Percentiles rank a stretch among this genome's conserved stretches.
phyloP scores from a whole-genome alignment of 1,139 yeast species.

The Suhomyces kunorum region DNA sequence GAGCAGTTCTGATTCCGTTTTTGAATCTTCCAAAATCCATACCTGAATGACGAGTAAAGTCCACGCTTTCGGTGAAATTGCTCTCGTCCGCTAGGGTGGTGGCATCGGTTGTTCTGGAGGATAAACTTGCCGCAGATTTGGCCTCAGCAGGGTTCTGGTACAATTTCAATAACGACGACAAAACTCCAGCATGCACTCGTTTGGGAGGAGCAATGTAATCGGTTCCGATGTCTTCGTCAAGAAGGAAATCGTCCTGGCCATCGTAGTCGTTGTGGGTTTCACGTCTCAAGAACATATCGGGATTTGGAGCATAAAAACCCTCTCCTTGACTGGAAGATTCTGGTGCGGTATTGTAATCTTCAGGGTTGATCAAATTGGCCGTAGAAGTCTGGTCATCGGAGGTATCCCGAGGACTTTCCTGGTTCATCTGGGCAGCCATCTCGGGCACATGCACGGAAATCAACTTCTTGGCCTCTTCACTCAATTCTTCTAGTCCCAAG shows the following conservation, averaged over 20 bases:
- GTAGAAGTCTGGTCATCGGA: conserved; percentile 9
- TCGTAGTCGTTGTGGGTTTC: conserved; percentile 32
- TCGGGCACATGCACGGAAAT: conserved; percentile 41
- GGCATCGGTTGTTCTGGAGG: conserved; percentile 20
- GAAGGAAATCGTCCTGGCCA: conserved; percentile 36
- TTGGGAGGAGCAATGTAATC: conserved; percentile 65
- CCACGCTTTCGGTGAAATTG: conserved; percentile 13
- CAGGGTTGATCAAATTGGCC: conserved; percentile 15
- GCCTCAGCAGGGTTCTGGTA: conserved; percentile 51
- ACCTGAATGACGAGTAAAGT: conserved; percentile 12
- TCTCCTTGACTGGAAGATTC: conserved; percentile 7
- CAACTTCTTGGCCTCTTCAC: conserved; percentile 44
- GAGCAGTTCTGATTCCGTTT: conserved; percentile 29
- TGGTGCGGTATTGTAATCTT: conserved; percentile 11
- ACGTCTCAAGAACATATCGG: conserved; percentile 41
- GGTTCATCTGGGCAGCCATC: not conserved
- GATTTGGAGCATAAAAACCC: conserved; percentile 47
- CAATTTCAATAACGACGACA: conserved; percentile 70
- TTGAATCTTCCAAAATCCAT: conserved; percentile 31
- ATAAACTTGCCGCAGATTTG: conserved; percentile 30
- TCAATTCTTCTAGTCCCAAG: conserved; percentile 37
- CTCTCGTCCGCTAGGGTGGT: conserved; percentile 21
- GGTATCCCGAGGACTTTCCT: conserved; percentile 1
- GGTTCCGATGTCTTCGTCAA: conserved; percentile 48
- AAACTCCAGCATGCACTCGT: conserved; percentile 78